Conservation (phyloP, 2,329 filamentous ascomycete genomes). For the Paraphoma sp. region DNA sequence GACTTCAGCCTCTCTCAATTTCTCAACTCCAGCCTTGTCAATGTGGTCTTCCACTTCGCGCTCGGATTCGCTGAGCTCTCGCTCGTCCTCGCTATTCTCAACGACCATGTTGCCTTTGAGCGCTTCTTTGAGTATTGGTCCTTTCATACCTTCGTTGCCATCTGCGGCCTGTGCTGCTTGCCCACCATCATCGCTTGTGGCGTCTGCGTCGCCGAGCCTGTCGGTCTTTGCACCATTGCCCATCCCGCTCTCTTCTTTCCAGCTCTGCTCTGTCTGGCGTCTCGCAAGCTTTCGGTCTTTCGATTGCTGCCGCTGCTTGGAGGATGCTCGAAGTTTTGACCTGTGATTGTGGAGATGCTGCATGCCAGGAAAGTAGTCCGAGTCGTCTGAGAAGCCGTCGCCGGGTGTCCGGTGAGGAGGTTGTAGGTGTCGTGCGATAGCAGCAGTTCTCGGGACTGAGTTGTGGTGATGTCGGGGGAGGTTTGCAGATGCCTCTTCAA, state of each 20-base stretch:
- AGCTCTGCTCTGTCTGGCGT: constrained; percentile 45
- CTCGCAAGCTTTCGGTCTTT: constrained; percentile 45
- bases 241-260: constrained; percentile 58
- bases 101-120: constrained; percentile 45
- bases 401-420: constrained; percentile 33
- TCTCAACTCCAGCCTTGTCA: constrained; percentile 34
- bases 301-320: constrained; percentile 39
- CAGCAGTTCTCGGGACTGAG: constrained; percentile 34
- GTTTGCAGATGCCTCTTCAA: constrained; percentile 24
- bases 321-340: constrained; percentile 29
- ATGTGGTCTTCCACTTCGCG: constrained; percentile 21
- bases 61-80: constrained; percentile 21
- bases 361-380: constrained; percentile 51
- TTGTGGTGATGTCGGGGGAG: constrained; percentile 22
- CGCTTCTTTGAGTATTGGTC: constrained; percentile 39
- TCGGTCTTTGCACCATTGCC: constrained; percentile 53
- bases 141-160: constrained; percentile 14
- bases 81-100: constrained; percentile 34
- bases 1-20: constrained; percentile 36
- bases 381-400: constrained; percentile 53
- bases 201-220: constrained; percentile 52
- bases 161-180: constrained; percentile 1
- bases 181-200: constrained; percentile 26
- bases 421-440: constrained; percentile 42
- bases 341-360: constrained; percentile 31